Conservation (phyloP, 192 early-diverging fungal species). For the Backusella westeae region DNA sequence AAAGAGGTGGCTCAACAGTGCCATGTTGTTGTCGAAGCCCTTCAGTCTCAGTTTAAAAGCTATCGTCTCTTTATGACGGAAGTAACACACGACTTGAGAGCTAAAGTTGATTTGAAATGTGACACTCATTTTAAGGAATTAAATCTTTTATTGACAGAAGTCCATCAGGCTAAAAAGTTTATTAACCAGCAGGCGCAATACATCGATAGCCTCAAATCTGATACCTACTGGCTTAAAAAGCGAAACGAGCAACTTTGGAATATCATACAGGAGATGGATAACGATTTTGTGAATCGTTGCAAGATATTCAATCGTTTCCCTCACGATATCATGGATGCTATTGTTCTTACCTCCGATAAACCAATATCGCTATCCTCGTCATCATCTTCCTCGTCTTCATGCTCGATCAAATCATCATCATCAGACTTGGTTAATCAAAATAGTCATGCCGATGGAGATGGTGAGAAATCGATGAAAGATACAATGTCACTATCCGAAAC, state of each 20-base stretch:
- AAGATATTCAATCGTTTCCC: slow-evolving; percentile 4
- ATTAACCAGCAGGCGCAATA: slow-evolving; percentile 19
- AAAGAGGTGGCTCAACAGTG: neutral
- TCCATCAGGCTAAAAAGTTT: slow-evolving; percentile 21
- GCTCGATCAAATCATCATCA: neutral
- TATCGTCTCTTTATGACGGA: slow-evolving; percentile 1
- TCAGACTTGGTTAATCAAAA: neutral
- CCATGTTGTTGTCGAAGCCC: neutral
- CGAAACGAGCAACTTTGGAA: slow-evolving; percentile 4
- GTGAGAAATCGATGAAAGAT: neutral
- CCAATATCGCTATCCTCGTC: neutral
- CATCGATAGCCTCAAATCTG: slow-evolving; percentile 17
- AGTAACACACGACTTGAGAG: neutral
- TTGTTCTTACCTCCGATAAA: neutral
- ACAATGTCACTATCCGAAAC: neutral
- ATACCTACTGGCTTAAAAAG: slow-evolving; percentile 17
- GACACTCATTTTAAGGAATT: neutral
- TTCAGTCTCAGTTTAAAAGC: slow-evolving; percentile 8
- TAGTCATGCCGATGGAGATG: neutral
- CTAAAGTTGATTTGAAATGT: slow-evolving; percentile 2
- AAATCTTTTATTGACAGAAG: neutral
- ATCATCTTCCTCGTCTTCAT: neutral
- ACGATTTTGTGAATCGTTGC: slow-evolving; percentile 5
- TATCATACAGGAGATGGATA: slow-evolving; percentile 4
- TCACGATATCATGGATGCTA: neutral